phyloP scores from a whole-genome alignment of 2,329 filamentous ascomycete species.

The Penicillium sp. region DNA sequence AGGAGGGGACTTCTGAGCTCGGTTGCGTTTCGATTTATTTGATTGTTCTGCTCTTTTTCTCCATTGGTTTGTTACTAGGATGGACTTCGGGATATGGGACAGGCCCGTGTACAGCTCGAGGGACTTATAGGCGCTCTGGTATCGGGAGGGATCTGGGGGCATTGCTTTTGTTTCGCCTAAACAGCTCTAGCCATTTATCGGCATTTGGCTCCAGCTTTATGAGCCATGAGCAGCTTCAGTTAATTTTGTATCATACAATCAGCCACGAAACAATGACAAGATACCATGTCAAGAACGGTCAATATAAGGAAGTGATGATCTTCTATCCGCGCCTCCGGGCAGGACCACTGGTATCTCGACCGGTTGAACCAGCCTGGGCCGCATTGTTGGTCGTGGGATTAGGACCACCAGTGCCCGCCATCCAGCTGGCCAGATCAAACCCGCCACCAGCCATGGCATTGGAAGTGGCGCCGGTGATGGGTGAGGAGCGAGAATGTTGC shows the following conservation, averaged over 20 bases:
- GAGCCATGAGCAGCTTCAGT: not conserved
- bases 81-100: not conserved
- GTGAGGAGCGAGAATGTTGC: constrained; percentile 69
- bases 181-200: constrained; percentile 2
- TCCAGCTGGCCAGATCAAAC: constrained; percentile 61
- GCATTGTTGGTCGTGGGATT: constrained; percentile 19
- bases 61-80: not conserved
- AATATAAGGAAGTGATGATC: constrained; percentile 1
- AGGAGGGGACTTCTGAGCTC: constrained; percentile 22
- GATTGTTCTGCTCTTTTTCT: not conserved
- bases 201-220: constrained; percentile 5
- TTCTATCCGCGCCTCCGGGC: constrained; percentile 25
- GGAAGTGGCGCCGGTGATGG: constrained; percentile 52
- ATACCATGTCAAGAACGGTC: not conserved
- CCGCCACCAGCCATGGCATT: constrained; percentile 53
- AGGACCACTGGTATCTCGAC: constrained; percentile 22
- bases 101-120: not conserved
- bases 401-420: constrained; percentile 48
- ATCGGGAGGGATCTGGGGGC: not conserved
- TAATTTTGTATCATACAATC: constrained; percentile 6
- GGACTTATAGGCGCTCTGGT: constrained; percentile 2
- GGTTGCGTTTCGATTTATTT: not conserved
- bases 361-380: constrained; percentile 19
- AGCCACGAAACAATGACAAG: not conserved
- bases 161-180: constrained; percentile 1